Base-by-base conservation (phyloP, 768 basidiomycete genomes). In the Boletus sp. region DNA sequence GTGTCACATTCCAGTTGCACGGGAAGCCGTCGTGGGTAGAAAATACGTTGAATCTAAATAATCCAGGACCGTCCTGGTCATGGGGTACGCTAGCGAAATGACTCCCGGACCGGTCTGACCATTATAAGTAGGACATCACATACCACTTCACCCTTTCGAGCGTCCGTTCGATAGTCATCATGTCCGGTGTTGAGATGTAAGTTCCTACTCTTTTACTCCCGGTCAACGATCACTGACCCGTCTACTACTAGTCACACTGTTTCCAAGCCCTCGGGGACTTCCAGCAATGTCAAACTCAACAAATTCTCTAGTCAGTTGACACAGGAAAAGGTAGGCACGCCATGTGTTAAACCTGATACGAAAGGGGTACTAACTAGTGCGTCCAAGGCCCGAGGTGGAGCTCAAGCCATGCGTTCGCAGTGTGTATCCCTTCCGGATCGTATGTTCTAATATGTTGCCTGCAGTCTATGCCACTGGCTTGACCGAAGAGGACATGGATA, bases 361-460 rank as follows among this genome's bases (percentile, higher is more conserved):
- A 47, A 17, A 37, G 4, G 15, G 30, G 17, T 52, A 23, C 51
- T 58, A 13, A 56, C 44, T 49, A 41, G 29, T 35, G 14, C 21
- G 47, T 45, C 6, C 44, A 41, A 84, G 83, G 70, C 74, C 53
- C 83, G 79, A 48, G 90, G 90, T 57, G 86, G 83, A 35, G 89
- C 90, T 9, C 89, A 93, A 70, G 90, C 90, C 34, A 93, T 93
- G 91, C 75, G 90, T 92, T 63, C 70, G 86, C 29, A 27, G 23
- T 69, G 7, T 54, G 17, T n/a, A 21, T 30, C 39, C n/a, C 50
- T 50, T 44, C 35, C 9, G 25, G 13, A 10, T 29, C 33, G 30
- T 35, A 38, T 51, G 13, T 30, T 25, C 39, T 54, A 38, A 61
- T 14, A 32, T 10, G 40, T 35, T 44, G 3, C 27, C 27, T 8